These are phyloP conservation scores for Candolleomyces aberdarensis DNA, from an alignment of 768 basidiomycete species.

Conservation along the genomic window DNA sequence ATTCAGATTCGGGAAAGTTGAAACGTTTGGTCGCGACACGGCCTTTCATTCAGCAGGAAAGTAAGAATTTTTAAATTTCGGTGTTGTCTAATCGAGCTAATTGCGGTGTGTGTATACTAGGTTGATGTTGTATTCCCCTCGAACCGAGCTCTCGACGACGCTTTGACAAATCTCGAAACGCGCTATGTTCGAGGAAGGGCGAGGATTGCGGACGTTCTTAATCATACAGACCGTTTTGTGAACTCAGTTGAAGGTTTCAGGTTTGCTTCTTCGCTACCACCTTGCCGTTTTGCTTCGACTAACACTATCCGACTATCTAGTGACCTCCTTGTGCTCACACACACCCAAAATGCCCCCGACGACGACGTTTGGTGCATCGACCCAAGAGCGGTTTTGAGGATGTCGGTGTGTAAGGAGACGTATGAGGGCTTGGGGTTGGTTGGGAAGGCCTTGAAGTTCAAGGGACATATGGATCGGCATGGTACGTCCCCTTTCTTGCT, in stretches of 20 bases:
- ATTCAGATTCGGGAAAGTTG: constrained; percentile 9
- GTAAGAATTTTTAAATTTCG: constrained; percentile 9
- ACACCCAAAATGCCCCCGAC: neutral
- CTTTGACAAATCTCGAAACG: constrained; percentile 39
- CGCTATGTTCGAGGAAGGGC: constrained; percentile 43
- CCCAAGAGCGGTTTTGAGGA: constrained; percentile 53
- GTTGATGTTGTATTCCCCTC: constrained; percentile 63
- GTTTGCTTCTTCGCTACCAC: neutral
- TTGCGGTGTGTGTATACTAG: constrained; percentile 26
- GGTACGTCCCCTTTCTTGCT: constrained; percentile 31
- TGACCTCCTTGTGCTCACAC: constrained; percentile 1
- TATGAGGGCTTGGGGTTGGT: constrained; percentile 62
- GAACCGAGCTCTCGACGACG: constrained; percentile 31
- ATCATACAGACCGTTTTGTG: constrained; percentile 25
- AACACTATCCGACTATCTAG: neutral
- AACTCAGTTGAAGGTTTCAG: constrained; percentile 9
- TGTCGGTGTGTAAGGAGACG: constrained; percentile 52
- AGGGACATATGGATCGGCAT: constrained; percentile 42
- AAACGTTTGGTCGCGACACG: constrained; percentile 26
- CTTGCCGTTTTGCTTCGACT: neutral
- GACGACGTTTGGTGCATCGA: constrained; percentile 70
- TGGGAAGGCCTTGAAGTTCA: constrained; percentile 54
- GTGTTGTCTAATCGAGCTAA: neutral
- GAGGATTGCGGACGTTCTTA: constrained; percentile 41
- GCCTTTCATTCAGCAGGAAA: constrained; percentile 45